Percentiles rank a stretch among this genome's conserved stretches.
phyloP scores from a whole-genome alignment of 1,284 basidiomycete genomes.

The Cutaneotrichosporon sp. region DNA sequence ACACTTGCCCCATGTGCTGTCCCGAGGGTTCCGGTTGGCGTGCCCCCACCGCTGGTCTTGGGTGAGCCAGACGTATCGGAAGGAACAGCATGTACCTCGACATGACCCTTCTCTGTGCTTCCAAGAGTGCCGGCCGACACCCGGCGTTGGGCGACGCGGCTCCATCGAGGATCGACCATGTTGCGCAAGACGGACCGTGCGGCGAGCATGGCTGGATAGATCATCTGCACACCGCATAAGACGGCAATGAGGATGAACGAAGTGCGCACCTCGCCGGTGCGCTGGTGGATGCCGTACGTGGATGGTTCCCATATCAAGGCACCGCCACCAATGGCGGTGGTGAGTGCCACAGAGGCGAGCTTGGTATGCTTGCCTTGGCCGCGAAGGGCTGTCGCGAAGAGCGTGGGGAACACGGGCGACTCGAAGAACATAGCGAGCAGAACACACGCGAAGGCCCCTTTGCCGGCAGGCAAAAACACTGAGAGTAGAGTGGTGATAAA shows the following conservation, averaged over 20 bases:
- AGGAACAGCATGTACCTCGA: background rate
- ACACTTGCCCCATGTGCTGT: background rate
- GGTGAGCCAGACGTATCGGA: background rate
- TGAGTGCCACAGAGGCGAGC: constrained; percentile 30
- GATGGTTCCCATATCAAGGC: constrained; percentile 32
- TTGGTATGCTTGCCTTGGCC: constrained; percentile 40
- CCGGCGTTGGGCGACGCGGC: background rate
- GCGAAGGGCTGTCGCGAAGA: constrained; percentile 43
- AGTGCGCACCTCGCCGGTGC: constrained; percentile 13
- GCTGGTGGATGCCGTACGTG: constrained; percentile 23
- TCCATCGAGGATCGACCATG: constrained; percentile 36
- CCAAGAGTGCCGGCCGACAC: background rate
- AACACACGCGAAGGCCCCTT: constrained; percentile 25
- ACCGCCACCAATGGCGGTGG: constrained; percentile 28
- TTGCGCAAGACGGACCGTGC: constrained; percentile 17
- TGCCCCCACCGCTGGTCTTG: background rate
- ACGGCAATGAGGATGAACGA: constrained; percentile 21
- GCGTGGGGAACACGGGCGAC: constrained; percentile 42
- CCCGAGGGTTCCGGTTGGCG: background rate
- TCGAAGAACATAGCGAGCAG: constrained; percentile 43
- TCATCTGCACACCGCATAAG: constrained; percentile 20
- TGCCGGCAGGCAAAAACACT: constrained; percentile 26
- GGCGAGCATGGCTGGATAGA: constrained; percentile 25
- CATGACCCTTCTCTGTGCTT: background rate
- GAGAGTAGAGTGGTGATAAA: constrained; percentile 34